These are phyloP conservation scores for Irpex sp. DNA, from an alignment of 1,284 basidiomycete species.

Conservation along the genomic window DNA sequence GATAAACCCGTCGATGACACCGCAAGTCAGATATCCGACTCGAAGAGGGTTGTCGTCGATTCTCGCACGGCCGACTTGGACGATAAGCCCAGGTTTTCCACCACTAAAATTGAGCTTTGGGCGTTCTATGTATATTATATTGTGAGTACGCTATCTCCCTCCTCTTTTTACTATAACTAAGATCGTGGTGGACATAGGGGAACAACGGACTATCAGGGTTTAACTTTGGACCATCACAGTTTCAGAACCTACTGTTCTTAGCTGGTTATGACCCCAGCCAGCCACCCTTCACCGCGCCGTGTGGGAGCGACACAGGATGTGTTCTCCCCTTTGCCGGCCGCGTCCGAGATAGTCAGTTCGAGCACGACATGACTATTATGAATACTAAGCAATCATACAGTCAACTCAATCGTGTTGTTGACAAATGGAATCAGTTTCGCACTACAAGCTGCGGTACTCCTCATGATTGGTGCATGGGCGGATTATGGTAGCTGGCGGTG, in stretches of 20 bases:
- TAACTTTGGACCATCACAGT: conserved; percentile 75
- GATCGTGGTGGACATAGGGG: conserved; percentile 34
- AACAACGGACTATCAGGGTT: conserved; percentile 73
- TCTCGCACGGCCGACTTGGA: not conserved
- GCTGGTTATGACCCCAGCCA: conserved; percentile 66
- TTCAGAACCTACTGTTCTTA: conserved; percentile 71
- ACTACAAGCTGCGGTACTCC: conserved; percentile 62
- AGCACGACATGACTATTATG: not conserved
- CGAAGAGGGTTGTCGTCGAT: not conserved
- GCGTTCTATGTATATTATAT: conserved; percentile 72
- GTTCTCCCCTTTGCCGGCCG: conserved; percentile 67
- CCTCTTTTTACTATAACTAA: not conserved
- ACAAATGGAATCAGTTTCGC: conserved; percentile 77
- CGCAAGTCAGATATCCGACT: not conserved
- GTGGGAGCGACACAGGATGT: conserved; percentile 47
- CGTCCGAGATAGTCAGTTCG: conserved; percentile 52
- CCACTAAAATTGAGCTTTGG: conserved; percentile 59
- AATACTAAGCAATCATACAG: conserved; percentile 30
- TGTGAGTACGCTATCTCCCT: conserved; percentile 25
- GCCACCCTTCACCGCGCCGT: conserved; percentile 50
- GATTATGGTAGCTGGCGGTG: conserved; percentile 78
- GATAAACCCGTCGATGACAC: not conserved
- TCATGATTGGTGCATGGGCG: conserved; percentile 70
- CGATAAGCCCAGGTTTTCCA: conserved; percentile 31
- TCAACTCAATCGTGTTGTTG: conserved; percentile 74